Percentiles rank a stretch among this genome's conserved stretches.
Evolutionary conservation across 1,139 yeast species (phyloP).

Genomic region (Kodamaea arcana): DNA sequence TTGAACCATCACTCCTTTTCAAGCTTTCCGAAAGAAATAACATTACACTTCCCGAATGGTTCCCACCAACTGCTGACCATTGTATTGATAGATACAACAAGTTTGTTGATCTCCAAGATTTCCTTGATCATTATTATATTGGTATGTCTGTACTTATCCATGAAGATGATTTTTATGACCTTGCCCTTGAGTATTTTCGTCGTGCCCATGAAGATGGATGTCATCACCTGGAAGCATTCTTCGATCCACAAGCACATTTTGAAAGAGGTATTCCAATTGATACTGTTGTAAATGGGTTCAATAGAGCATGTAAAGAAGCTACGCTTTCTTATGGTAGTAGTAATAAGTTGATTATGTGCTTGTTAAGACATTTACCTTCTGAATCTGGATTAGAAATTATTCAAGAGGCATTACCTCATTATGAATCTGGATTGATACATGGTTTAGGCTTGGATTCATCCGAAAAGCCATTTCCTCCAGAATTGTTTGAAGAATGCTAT

Average conservation of each 20-base stretch:
- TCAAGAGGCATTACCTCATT: conserved; percentile 45
- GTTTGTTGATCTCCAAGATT: conserved; percentile 69
- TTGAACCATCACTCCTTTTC: conserved; percentile 67
- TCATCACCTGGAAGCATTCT: conserved; percentile 66
- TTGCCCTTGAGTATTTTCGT: conserved; percentile 69
- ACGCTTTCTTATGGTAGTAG: conserved; percentile 54
- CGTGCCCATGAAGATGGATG: conserved; percentile 62
- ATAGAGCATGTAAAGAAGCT: conserved; percentile 61
- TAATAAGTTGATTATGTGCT: conserved; percentile 72
- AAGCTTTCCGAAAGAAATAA: conserved; percentile 57
- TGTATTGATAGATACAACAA: conserved; percentile 55
- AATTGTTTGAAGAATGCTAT: conserved; percentile 60
- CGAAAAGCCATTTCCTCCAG: conserved; percentile 73
- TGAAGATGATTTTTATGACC: conserved; percentile 64
- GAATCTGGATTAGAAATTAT: conserved; percentile 54
- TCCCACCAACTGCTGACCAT: conserved; percentile 52
- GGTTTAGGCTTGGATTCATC: conserved; percentile 78
- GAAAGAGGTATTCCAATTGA: conserved; percentile 60
- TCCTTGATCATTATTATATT: conserved; percentile 70
- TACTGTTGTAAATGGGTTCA: conserved; percentile 59
- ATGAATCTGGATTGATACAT: conserved; percentile 52
- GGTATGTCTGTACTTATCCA: conserved; percentile 69
- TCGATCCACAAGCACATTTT: conserved; percentile 81
- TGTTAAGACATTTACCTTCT: conserved; percentile 68
- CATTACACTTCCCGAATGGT: conserved; percentile 52